Evolutionary conservation across 768 basidiomycete species (phyloP).

Genomic region (Rhodotorula toruloides): DNA sequence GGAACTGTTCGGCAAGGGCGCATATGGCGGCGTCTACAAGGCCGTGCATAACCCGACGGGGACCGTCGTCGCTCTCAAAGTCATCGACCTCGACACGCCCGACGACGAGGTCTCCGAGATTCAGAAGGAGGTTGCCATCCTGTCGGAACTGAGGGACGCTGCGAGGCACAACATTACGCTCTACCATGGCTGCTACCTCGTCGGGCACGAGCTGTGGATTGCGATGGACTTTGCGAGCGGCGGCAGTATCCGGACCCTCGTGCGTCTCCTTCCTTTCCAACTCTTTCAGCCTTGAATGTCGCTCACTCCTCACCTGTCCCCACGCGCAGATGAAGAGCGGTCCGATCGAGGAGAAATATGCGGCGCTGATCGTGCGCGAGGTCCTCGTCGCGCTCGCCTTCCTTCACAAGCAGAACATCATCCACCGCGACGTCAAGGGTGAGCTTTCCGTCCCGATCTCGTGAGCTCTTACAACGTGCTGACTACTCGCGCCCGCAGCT

Average conservation of each 20-base stretch:
- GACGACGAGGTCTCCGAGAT: conserved; percentile 97
- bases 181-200: conserved; percentile 93
- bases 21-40: conserved; percentile 89
- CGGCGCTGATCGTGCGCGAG: conserved; percentile 80
- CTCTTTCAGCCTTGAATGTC: neutral
- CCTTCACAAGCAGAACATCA: conserved; percentile 87
- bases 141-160: conserved; percentile 75
- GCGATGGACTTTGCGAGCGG: conserved; percentile 97
- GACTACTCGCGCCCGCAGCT: conserved; percentile 49
- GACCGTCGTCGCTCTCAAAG: conserved; percentile 89
- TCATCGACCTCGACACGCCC: conserved; percentile 93
- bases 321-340: conserved; percentile 70
- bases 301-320: neutral
- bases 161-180: conserved; percentile 81
- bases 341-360: conserved; percentile 84
- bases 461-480: conserved; percentile 1
- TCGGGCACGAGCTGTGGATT: conserved; percentile 96
- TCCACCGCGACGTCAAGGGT: conserved; percentile 92
- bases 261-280: conserved; percentile 38
- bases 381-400: conserved; percentile 79
- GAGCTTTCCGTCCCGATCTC: neutral
- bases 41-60: conserved; percentile 77
- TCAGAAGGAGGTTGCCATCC: conserved; percentile 87
- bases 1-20: conserved; percentile 61
- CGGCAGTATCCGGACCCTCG: conserved; percentile 81